Evolutionary conservation across 495 filamentous ascomycete species (phyloP).

Genomic region (Pyrenula massariospora): DNA sequence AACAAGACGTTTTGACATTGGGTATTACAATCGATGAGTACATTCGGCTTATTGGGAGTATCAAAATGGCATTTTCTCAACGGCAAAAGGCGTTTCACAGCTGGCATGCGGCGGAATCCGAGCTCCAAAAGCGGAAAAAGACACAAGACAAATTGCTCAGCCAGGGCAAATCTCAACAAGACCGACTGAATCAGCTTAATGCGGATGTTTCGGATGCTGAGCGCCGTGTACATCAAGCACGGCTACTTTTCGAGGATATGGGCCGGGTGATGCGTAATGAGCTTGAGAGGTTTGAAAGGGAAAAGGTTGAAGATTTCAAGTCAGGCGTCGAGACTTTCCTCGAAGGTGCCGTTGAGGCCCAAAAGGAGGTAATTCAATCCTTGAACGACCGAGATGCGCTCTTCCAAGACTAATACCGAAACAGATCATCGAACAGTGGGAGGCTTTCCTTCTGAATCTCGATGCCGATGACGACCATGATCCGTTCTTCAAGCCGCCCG

Average conservation of each 20-base stretch:
- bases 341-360: conserved; percentile 91
- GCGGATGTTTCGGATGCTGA: conserved; percentile 92
- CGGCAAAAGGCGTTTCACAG: conserved; percentile 90
- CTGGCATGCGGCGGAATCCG: conserved; percentile 82
- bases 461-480: conserved; percentile 85
- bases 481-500: conserved; percentile 58
- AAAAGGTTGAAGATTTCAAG: conserved; percentile 99
- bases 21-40: conserved; percentile 98
- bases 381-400: neutral
- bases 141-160: conserved; percentile 84
- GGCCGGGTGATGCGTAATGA: conserved; percentile 82
- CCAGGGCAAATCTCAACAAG: conserved; percentile 90
- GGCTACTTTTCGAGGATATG: conserved; percentile 94
- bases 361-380: conserved; percentile 90
- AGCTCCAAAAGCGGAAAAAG: conserved; percentile 73
- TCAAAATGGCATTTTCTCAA: conserved; percentile 84
- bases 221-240: conserved; percentile 80
- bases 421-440: conserved; percentile 96
- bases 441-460: conserved; percentile 90
- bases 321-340: conserved; percentile 94
- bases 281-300: conserved; percentile 85
- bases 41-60: conserved; percentile 83
- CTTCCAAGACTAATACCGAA: too few relatives aligned
- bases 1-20: conserved; percentile 90
- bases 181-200: conserved; percentile 78